These are phyloP conservation scores for Akebia trifoliata DNA, from an alignment of 164 flowering plant species.

Conservation along the genomic window DNA sequence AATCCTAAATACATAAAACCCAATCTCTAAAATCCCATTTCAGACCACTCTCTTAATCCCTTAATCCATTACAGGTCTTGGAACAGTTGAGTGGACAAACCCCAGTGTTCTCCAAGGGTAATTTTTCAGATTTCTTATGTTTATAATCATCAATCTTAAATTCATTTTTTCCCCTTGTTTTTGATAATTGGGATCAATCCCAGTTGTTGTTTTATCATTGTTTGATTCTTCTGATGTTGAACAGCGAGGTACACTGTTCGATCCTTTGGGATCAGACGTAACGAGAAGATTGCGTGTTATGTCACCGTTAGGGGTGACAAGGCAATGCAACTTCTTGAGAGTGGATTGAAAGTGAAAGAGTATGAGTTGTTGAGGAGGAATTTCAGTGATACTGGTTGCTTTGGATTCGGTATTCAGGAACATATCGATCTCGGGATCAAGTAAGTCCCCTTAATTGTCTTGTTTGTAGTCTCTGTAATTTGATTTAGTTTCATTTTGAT, in stretches of 20 bases:
- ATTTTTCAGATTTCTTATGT: too few species aligned
- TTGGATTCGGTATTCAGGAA: constrained; percentile 56
- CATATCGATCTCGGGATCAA: constrained; percentile 65
- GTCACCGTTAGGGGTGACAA: constrained; percentile 35
- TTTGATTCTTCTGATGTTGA: not conserved
- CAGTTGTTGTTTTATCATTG: not conserved
- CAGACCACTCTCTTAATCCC: too few species aligned
- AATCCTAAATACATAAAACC: too few species aligned
- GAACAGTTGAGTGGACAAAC: constrained; percentile 54
- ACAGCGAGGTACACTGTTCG: constrained; percentile 46
- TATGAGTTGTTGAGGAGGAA: constrained; percentile 50
- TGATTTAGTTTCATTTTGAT: not conserved
- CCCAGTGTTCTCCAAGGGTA: constrained; percentile 59
- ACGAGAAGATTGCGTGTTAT: constrained; percentile 43
- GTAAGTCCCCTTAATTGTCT: constrained; percentile 24
- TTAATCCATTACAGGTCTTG: constrained; percentile 33
- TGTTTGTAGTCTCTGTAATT: not conserved
- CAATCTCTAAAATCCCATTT: too few species aligned
- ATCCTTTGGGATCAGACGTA: constrained; percentile 44
- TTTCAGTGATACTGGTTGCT: constrained; percentile 57
- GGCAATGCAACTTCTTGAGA: constrained; percentile 47
- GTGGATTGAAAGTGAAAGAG: constrained; percentile 55
- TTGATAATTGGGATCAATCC: not conserved
- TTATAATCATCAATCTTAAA: not conserved
- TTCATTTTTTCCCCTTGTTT: not conserved